phyloP scores from a whole-genome alignment of 1,139 yeast species.

The Diutina rugosa region DNA sequence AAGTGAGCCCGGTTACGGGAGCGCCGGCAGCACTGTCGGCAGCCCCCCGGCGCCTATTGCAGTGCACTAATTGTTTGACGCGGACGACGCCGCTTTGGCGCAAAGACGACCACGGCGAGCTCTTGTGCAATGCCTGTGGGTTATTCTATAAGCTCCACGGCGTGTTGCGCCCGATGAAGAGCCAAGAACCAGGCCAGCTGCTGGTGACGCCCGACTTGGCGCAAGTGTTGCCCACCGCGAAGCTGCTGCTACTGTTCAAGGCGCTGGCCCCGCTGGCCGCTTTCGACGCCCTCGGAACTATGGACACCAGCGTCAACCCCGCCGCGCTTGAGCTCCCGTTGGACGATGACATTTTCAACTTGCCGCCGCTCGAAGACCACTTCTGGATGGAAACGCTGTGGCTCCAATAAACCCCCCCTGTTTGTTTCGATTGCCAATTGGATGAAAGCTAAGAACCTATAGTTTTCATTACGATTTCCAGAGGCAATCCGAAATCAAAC shows the following conservation, averaged over 20 bases:
- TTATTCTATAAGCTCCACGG: conserved; percentile 1
- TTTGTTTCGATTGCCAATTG: background rate
- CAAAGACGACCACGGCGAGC: conserved; percentile 29
- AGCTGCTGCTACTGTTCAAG: background rate
- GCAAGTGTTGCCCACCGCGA: background rate
- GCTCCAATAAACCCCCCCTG: background rate
- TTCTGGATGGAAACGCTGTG: background rate
- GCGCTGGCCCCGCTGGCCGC: background rate
- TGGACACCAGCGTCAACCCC: background rate
- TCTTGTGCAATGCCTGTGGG: conserved; percentile 37
- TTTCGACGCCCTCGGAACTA: background rate
- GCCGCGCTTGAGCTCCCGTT: background rate
- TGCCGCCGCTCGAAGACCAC: background rate
- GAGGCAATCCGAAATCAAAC: background rate
- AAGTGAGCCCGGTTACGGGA: background rate
- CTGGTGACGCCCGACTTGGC: background rate
- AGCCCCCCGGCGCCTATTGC: conserved; percentile 9
- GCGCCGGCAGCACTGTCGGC: conserved; percentile 5
- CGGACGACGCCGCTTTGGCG: conserved; percentile 37
- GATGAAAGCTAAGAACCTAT: no score
- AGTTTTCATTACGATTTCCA: background rate
- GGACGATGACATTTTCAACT: background rate
- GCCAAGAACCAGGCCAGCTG: background rate
- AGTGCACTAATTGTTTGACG: conserved; percentile 33
- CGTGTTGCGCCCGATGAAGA: conserved; percentile 24